phyloP scores from a whole-genome alignment of 1,139 yeast genomes.

The Tardiomyces digboiensis region DNA sequence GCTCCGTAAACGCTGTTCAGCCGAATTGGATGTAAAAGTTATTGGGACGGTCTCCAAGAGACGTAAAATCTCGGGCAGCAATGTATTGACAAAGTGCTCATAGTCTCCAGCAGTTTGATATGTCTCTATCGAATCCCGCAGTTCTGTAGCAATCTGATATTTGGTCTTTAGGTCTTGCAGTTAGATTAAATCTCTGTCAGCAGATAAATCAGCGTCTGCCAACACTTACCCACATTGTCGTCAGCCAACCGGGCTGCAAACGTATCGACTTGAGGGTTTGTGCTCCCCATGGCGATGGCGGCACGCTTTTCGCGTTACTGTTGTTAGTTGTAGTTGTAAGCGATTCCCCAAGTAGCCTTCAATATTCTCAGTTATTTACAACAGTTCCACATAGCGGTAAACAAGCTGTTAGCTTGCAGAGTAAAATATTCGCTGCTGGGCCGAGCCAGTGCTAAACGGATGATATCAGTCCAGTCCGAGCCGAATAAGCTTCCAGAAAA shows the following conservation, averaged over 20 bases:
- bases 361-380: no score
- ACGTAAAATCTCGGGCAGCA: slow-evolving; percentile 23
- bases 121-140: slow-evolving; percentile 78
- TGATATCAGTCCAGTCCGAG: no score
- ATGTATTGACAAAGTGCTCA: slow-evolving; percentile 31
- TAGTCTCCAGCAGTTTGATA: slow-evolving; percentile 75
- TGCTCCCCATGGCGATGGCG: slow-evolving; percentile 13
- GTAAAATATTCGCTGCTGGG: no score
- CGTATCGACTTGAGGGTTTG: slow-evolving; percentile 40
- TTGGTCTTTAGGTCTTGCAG: slow-evolving; percentile 44
- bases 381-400: no score
- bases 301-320: not conserved
- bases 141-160: slow-evolving; percentile 64
- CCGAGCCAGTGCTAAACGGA: no score
- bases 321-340: no score
- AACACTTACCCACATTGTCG: slow-evolving; percentile 22
- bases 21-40: slow-evolving; percentile 37
- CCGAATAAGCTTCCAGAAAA: no score
- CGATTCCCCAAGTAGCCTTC: no score
- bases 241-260: slow-evolving; percentile 52
- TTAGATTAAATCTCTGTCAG: not conserved
- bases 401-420: no score
- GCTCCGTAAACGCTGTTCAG: slow-evolving; percentile 16
- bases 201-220: not conserved
- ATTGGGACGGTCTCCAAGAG: slow-evolving; percentile 62